phyloP scores from a whole-genome alignment of 2,329 filamentous ascomycete genomes.

The Dactylellina cionopaga region DNA sequence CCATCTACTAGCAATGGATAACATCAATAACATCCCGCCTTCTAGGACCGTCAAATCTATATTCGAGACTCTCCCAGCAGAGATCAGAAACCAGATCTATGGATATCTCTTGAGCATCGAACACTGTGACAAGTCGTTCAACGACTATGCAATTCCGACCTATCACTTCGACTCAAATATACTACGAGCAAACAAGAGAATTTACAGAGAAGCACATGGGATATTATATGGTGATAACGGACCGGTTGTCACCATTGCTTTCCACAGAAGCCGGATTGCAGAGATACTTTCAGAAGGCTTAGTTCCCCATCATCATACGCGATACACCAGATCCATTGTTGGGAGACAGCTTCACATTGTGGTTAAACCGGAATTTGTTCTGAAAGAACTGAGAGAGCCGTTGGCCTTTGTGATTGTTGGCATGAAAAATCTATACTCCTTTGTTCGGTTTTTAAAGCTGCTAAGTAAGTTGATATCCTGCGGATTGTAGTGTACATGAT shows the following conservation, averaged over 20 bases:
- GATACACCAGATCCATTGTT: conserved; percentile 24
- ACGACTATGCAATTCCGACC: neutral
- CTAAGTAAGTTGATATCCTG: conserved; percentile 14
- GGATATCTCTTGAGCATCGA: conserved; percentile 13
- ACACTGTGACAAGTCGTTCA: conserved; percentile 3
- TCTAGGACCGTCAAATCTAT: neutral
- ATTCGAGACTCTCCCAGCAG: conserved; percentile 7
- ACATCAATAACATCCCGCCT: neutral
- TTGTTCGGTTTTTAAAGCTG: conserved; percentile 17
- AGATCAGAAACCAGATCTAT: conserved; percentile 44
- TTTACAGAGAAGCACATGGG: conserved; percentile 31
- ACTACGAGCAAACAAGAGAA: conserved; percentile 15
- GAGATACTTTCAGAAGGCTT: neutral
- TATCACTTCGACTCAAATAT: conserved; percentile 15
- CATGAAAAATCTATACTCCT: conserved; percentile 9
- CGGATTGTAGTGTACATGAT: neutral
- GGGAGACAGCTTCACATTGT: conserved; percentile 39
- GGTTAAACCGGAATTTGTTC: conserved; percentile 21
- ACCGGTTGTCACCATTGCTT: conserved; percentile 21
- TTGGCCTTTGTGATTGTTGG: conserved; percentile 24
- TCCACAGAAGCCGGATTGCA: neutral
- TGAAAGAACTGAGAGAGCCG: neutral
- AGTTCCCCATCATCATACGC: neutral
- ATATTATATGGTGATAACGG: conserved; percentile 19
- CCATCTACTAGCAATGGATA: neutral